Base-by-base conservation (phyloP, 2,329 filamentous ascomycete species). In the Hypomyces perniciosus region DNA sequence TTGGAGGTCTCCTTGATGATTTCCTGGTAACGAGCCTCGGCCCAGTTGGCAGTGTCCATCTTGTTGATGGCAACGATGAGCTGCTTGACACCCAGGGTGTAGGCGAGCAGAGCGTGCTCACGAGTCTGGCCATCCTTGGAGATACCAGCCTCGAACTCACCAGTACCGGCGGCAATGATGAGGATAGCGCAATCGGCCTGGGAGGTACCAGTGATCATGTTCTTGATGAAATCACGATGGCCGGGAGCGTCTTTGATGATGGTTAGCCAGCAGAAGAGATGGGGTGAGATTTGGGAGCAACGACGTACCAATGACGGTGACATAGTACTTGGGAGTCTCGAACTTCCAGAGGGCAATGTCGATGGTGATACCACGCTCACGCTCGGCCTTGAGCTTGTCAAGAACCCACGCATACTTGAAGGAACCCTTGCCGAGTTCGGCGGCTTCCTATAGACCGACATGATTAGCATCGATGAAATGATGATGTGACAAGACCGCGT, bases 81-180 rank as follows among this genome's bases (percentile, higher is more conserved):
- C 85, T 99, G 92, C 84, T 89, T 92, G 72, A 99, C 93, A 93
- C 93, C 93, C 59, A 99, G 89, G 77, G 93, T 97, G 89, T 93
- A 97, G 77, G 93, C 92, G 72, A 99, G 91, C 70, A 99, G 89
- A 79, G 93, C 93, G 89, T 99, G 93, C 90, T 99, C 93, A 89
- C 93, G 93, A 68, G 93, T 99, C 89, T 99, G 93, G 78, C 93
- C 93, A 90, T 97, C 93, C 90, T 99, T 99, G 86, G 93, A 97
- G 88, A 99, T 99, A 97, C 93, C 93, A 87, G 93, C 93, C 86
- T 99, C 93, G 86, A 99, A 99, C 86, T 99, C 93, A 96, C 93
- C 93, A 90, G 90, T 96, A 84, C 93, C 93, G 72, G 93, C 90
- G 69, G 92, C 93, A 79, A 99, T 99, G 81, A 99, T 97, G 83